A percentile compares a stretch with the other conserved stretches of the same genome.
These are phyloP conservation scores for Yamagishiella unicocca DNA, from an alignment of 139 green algal species.

Conservation along the genomic window DNA sequence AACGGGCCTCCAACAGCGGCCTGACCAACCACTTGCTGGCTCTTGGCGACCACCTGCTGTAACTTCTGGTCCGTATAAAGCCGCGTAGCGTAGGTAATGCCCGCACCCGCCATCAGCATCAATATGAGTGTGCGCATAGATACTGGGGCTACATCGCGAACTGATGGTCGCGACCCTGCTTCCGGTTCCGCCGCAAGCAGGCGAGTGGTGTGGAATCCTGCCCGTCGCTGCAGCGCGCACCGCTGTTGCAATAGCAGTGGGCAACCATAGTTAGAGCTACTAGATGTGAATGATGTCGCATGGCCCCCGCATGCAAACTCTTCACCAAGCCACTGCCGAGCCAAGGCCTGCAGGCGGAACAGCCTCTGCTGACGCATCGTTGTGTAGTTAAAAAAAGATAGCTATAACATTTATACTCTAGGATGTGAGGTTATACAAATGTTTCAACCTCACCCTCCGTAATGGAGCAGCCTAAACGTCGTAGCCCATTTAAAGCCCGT, in stretches of 20 bases:
- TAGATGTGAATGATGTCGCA: neutral
- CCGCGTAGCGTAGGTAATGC: conserved; percentile 46
- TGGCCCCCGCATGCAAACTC: neutral
- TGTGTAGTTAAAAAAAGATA: too few species aligned
- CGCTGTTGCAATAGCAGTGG: conserved; percentile 10
- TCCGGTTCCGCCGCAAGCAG: neutral
- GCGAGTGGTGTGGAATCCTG: neutral
- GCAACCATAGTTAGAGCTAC: neutral
- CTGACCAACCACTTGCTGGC: conserved; percentile 78
- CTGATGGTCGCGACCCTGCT: neutral
- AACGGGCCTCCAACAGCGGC: conserved; percentile 95
- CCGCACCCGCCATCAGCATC: conserved; percentile 52
- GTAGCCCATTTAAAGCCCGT: neutral
- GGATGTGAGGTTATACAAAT: neutral
- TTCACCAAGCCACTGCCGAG: conserved; percentile 8
- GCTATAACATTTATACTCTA: neutral
- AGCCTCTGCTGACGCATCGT: conserved; percentile 1
- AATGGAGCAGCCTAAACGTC: neutral
- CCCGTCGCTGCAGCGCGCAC: neutral
- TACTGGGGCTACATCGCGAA: conserved; percentile 29
- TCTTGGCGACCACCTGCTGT: conserved; percentile 57
- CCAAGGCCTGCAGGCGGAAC: neutral
- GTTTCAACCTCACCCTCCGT: neutral
- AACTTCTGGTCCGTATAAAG: conserved; percentile 60
- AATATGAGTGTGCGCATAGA: conserved; percentile 49